phyloP scores from a whole-genome alignment of 2,329 filamentous ascomycete species.

The Magnaporthiopsis rhizophila region DNA sequence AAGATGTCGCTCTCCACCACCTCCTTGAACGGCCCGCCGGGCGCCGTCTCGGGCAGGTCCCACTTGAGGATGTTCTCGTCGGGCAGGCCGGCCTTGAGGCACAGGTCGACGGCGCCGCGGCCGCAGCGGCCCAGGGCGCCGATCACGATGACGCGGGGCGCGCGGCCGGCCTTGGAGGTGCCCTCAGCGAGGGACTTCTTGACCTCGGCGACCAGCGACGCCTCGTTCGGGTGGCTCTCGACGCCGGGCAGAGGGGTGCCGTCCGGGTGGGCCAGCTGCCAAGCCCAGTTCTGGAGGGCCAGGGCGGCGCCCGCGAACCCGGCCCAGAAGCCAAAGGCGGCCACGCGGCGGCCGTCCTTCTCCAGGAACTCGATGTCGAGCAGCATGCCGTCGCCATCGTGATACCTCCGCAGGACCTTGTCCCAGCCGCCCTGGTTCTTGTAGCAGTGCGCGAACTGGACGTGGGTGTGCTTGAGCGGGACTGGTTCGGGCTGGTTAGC shows the following conservation, averaged over 20 bases:
- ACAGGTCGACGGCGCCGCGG: constrained; percentile 73
- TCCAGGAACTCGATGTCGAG: constrained; percentile 87
- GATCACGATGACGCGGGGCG: constrained; percentile 74
- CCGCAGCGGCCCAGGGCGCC: constrained; percentile 81
- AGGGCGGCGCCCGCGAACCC: constrained; percentile 70
- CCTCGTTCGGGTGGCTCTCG: constrained; percentile 65
- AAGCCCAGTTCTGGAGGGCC: constrained; percentile 73
- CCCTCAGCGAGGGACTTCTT: constrained; percentile 62
- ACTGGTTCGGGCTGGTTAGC: constrained; percentile 22
- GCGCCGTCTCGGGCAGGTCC: constrained; percentile 74
- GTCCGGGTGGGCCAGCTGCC: constrained; percentile 61
- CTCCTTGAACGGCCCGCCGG: constrained; percentile 70
- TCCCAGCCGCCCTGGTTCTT: constrained; percentile 76
- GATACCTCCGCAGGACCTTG: constrained; percentile 69
- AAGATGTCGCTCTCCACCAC: constrained; percentile 70
- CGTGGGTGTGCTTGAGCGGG: constrained; percentile 64
- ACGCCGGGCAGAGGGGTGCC: constrained; percentile 56
- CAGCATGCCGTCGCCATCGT: constrained; percentile 66
- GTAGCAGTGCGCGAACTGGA: constrained; percentile 62
- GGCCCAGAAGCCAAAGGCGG: constrained; percentile 66
- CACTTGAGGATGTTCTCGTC: constrained; percentile 57
- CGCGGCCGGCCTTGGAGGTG: constrained; percentile 52
- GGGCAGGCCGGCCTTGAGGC: constrained; percentile 64
- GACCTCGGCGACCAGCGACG: constrained; percentile 63
- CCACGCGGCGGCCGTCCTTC: constrained; percentile 60